phyloP scores from a whole-genome alignment of 192 early-diverging fungal species.

The Coemansia sp. region DNA sequence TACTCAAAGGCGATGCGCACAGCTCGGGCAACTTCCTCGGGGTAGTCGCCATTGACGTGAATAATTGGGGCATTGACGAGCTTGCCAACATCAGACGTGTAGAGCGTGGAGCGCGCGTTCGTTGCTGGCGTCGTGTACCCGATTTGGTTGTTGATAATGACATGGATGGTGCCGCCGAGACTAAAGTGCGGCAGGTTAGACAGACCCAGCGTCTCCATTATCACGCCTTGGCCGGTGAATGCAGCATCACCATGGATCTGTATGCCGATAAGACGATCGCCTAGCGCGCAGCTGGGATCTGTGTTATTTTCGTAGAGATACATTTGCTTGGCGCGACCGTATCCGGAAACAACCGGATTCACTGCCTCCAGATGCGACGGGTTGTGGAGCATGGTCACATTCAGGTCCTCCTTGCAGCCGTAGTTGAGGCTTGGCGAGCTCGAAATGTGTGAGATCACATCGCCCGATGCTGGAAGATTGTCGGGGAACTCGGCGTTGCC shows the following conservation, averaged over 20 bases:
- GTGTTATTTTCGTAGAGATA: conserved; percentile 65
- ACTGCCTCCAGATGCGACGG: conserved; percentile 97
- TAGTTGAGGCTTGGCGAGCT: conserved; percentile 78
- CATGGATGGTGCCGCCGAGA: conserved; percentile 91
- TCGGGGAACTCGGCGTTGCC: conserved; percentile 89
- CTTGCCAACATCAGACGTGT: conserved; percentile 94
- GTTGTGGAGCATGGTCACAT: conserved; percentile 92
- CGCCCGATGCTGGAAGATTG: conserved; percentile 75
- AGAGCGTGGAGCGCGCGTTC: conserved; percentile 88
- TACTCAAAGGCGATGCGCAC: conserved; percentile 85
- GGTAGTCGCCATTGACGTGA: conserved; percentile 95
- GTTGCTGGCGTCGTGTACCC: conserved; percentile 95
- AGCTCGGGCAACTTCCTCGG: conserved; percentile 89
- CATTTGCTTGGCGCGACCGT: conserved; percentile 95
- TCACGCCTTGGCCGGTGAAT: conserved; percentile 86
- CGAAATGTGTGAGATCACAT: conserved; percentile 90
- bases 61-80: conserved; percentile 95
- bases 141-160: conserved; percentile 98
- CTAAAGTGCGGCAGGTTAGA: conserved; percentile 96
- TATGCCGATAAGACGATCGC: conserved; percentile 91
- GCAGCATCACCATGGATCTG: conserved; percentile 95
- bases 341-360: conserved; percentile 95
- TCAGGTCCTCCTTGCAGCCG: conserved; percentile 54
- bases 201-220: conserved; percentile 93
- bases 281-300: conserved; percentile 73